These are phyloP conservation scores for Hypoxylon crocopeplum DNA, from an alignment of 495 filamentous ascomycete species.

Conservation along the genomic window DNA sequence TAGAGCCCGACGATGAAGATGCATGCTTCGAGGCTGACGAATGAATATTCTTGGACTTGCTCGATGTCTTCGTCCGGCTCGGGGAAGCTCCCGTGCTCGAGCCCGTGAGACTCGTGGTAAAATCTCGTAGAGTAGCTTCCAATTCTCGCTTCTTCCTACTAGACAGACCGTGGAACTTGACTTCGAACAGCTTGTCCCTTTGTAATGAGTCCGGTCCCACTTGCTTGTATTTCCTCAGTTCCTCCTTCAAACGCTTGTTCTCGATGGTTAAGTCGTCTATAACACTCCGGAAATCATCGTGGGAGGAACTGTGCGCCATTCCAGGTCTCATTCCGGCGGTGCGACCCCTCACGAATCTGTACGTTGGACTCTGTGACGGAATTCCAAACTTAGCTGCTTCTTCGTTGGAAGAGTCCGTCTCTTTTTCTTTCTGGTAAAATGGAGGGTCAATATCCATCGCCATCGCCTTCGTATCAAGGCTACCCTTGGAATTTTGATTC, in stretches of 20 bases:
- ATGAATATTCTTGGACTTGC: constrained; percentile 42
- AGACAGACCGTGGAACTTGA: constrained; percentile 73
- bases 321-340: constrained; percentile 33
- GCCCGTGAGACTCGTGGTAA: constrained; percentile 62
- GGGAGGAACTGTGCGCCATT: constrained; percentile 45
- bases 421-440: constrained; percentile 57
- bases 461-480: constrained; percentile 28
- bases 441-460: constrained; percentile 62
- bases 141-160: constrained; percentile 72
- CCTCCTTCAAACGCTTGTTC: constrained; percentile 73
- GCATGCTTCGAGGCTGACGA: constrained; percentile 52
- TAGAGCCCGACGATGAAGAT: constrained; percentile 59
- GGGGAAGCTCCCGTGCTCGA: constrained; percentile 46
- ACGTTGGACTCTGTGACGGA: constrained; percentile 26
- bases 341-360: constrained; percentile 26
- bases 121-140: constrained; percentile 71
- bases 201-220: constrained; percentile 63
- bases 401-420: constrained; percentile 53
- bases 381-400: constrained; percentile 25
- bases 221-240: constrained; percentile 70
- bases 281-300: constrained; percentile 43
- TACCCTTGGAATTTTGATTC: constrained; percentile 48
- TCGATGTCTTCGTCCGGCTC: constrained; percentile 40
- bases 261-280: constrained; percentile 77
- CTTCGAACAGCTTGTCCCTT: constrained; percentile 76